Conservation (phyloP, 2,329 filamentous ascomycete genomes). For the Aspergillus arachidicola region DNA sequence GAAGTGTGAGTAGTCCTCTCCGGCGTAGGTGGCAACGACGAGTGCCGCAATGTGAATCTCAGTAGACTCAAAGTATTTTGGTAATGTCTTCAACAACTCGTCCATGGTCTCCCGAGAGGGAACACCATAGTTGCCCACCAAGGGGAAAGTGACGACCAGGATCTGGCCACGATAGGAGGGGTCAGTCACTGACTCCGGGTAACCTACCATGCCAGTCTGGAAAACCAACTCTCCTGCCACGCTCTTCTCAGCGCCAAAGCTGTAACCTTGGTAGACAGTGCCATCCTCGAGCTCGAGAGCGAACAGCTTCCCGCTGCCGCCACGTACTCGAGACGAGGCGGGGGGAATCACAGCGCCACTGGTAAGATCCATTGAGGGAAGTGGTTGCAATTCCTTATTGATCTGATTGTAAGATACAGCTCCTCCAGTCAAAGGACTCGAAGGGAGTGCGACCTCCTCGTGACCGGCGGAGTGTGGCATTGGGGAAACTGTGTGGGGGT, state of each 20-base stretch:
- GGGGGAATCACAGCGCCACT: slow-evolving; percentile 52
- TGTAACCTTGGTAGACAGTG: slow-evolving; percentile 87
- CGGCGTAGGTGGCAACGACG: slow-evolving; percentile 86
- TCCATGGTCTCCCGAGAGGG: slow-evolving; percentile 84
- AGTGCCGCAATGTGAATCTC: slow-evolving; percentile 94
- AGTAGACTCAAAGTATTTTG: slow-evolving; percentile 88
- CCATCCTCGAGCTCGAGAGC: slow-evolving; percentile 93
- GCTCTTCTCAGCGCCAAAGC: slow-evolving; percentile 94
- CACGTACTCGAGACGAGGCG: slow-evolving; percentile 62
- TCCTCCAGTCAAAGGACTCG: slow-evolving; percentile 45
- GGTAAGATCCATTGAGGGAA: slow-evolving; percentile 32
- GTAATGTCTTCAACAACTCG: slow-evolving; percentile 79
- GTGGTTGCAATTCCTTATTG: slow-evolving; percentile 33
- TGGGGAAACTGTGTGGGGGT: slow-evolving; percentile 23
- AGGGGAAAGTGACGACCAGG: slow-evolving; percentile 91
- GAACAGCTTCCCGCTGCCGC: slow-evolving; percentile 62
- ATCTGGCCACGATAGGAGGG: slow-evolving; percentile 92
- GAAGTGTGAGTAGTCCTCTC: slow-evolving; percentile 94
- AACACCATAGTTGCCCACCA: slow-evolving; percentile 97
- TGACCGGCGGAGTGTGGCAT: slow-evolving; percentile 36
- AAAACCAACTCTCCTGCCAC: slow-evolving; percentile 97
- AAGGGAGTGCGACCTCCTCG: slow-evolving; percentile 37
- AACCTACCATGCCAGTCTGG: slow-evolving; percentile 99
- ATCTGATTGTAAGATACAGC: slow-evolving; percentile 40
- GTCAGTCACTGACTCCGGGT: slow-evolving; percentile 91